A percentile compares a stretch with the other conserved stretches of the same genome.
Conservation (phyloP, 1,139 yeast genomes). For the Pichia cactophila region DNA sequence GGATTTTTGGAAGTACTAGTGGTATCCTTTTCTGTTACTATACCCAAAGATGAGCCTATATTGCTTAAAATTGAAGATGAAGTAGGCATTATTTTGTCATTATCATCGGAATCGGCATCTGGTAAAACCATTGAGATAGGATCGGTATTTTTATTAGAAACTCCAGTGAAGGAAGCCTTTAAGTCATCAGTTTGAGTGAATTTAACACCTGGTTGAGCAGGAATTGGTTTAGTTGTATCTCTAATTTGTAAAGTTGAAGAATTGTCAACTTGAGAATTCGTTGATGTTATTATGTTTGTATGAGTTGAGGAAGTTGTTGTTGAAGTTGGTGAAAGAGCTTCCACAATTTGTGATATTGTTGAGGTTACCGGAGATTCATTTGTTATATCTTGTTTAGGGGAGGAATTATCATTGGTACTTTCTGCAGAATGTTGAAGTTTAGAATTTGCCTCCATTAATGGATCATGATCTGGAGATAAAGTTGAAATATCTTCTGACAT, state of each 20-base stretch:
- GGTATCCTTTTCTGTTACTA: not conserved
- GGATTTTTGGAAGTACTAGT: not conserved
- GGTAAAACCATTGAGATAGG: conserved; percentile 12
- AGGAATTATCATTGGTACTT: not conserved
- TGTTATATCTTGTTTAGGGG: not conserved
- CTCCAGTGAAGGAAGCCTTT: conserved; percentile 33
- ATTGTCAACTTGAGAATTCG: not conserved
- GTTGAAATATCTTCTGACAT: not conserved
- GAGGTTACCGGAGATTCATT: conserved; percentile 1
- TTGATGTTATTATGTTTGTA: conserved; percentile 5
- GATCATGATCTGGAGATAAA: not conserved
- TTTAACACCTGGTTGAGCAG: conserved; percentile 18
- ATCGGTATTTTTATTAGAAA: conserved; percentile 20
- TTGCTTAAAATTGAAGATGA: conserved; percentile 2
- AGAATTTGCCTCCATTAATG: not conserved
- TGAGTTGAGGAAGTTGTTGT: conserved; percentile 8
- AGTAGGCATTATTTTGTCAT: not conserved
- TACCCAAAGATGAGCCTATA: conserved; percentile 8
- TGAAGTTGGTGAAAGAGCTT: conserved; percentile 7
- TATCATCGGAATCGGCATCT: not conserved
- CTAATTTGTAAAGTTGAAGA: conserved; percentile 2
- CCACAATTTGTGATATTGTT: conserved; percentile 10
- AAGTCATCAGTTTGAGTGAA: conserved; percentile 28
- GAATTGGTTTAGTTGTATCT: not conserved
- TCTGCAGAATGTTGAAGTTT: not conserved